Conservation (phyloP, 495 filamentous ascomycete genomes). For the Penicillium taxi region DNA sequence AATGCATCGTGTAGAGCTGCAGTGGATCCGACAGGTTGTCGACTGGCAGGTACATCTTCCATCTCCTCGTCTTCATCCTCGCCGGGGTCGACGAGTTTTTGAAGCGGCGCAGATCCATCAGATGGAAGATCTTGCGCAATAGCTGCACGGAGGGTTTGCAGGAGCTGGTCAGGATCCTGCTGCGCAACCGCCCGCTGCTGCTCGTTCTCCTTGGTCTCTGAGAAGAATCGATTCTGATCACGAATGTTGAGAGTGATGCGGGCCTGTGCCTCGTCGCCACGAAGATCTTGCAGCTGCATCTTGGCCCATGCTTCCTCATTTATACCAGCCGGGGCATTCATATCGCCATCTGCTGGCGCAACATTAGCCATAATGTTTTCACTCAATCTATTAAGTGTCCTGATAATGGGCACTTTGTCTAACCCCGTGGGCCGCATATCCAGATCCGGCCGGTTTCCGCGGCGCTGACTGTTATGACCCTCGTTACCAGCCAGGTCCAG, state of each 20-base stretch:
- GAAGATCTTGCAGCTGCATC: constrained; percentile 75
- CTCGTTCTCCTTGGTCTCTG: constrained; percentile 48
- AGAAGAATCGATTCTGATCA: constrained; percentile 75
- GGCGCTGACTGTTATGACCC: constrained; percentile 68
- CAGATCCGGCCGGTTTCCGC: constrained; percentile 76
- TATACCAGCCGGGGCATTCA: constrained; percentile 53
- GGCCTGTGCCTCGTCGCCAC: constrained; percentile 59
- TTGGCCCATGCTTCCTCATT: constrained; percentile 69
- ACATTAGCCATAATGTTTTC: constrained; percentile 87
- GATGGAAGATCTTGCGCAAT: constrained; percentile 42
- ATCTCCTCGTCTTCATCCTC: constrained; percentile 48
- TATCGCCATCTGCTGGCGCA: constrained; percentile 62
- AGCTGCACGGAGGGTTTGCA: constrained; percentile 55
- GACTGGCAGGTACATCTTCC: constrained; percentile 35
- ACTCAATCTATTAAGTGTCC: constrained; percentile 75
- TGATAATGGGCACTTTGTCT: constrained; percentile 71
- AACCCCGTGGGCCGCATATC: constrained; percentile 69
- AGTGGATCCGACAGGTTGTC: constrained; percentile 30
- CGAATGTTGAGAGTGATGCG: constrained; percentile 79
- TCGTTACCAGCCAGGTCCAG: constrained; percentile 93
- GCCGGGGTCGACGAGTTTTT: constrained; percentile 49
- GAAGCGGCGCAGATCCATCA: constrained; percentile 48
- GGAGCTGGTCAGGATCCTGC: constrained; percentile 59
- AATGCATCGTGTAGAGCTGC: constrained; percentile 30
- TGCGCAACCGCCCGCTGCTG: constrained; percentile 52